Evolutionary conservation across 306 rosid genomes (phyloP).

Genomic region (Trifolium subterraneum): DNA sequence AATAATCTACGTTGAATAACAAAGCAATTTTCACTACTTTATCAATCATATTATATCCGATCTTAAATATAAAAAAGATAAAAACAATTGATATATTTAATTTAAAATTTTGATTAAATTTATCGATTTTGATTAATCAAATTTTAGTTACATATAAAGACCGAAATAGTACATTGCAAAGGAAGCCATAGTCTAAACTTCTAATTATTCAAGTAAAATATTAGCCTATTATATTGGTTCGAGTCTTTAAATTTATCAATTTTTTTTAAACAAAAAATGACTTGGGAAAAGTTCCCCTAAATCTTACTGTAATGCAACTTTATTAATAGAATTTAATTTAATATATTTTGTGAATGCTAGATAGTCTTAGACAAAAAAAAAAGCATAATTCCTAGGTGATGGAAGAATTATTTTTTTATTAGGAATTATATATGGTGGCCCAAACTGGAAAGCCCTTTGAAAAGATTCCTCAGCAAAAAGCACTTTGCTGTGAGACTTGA

Average conservation of each 20-base stretch:
- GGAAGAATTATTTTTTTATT: background rate
- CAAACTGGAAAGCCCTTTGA: slow-evolving; percentile 40
- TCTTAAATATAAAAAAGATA: too few relatives aligned
- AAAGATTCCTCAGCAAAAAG: slow-evolving; percentile 15
- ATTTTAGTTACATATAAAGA: too few relatives aligned
- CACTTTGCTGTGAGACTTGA: slow-evolving; percentile 18
- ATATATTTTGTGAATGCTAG: background rate
- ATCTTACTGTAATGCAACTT: background rate
- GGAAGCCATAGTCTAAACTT: slow-evolving; percentile 18
- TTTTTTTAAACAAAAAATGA: background rate
- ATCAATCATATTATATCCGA: too few relatives aligned
- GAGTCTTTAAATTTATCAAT: background rate
- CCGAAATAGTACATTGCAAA: slow-evolving; percentile 15
- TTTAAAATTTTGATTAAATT: too few relatives aligned
- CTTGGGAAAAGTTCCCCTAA: background rate
- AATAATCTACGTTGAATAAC: too few relatives aligned
- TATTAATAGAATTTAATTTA: background rate
- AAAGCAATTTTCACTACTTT: too few relatives aligned
- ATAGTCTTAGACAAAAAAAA: background rate
- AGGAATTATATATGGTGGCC: slow-evolving; percentile 35
- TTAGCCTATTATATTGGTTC: slow-evolving; percentile 21
- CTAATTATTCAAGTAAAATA: background rate
- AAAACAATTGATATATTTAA: too few relatives aligned
- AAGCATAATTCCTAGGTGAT: background rate
- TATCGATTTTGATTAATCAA: too few relatives aligned